Evolutionary conservation across 2,329 filamentous ascomycete genomes (phyloP).

Genomic region (Phoma herbarum): DNA sequence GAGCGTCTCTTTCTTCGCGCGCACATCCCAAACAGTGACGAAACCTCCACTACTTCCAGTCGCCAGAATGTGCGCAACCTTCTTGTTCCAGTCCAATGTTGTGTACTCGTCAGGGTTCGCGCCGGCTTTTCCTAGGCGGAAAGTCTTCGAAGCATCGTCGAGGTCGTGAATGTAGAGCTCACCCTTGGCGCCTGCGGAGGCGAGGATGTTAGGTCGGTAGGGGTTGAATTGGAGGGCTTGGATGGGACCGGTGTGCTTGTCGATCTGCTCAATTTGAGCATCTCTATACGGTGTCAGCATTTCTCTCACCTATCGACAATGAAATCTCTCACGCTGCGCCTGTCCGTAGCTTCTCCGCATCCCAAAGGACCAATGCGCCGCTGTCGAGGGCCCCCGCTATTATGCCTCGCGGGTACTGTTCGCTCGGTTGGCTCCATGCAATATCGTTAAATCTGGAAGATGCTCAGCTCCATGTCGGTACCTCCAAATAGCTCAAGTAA

Average conservation of each 20-base stretch:
- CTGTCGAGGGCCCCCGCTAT: conserved; percentile 96
- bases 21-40: conserved; percentile 98
- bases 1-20: conserved; percentile 96
- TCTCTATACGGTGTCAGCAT: conserved; percentile 60
- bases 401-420: conserved; percentile 81
- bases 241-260: conserved; percentile 90
- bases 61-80: conserved; percentile 94
- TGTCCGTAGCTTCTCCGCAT: conserved; percentile 74
- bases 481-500: background rate
- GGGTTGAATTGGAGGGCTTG: conserved; percentile 98
- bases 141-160: conserved; percentile 86
- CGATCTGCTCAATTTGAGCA: conserved; percentile 83
- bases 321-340: conserved; percentile 58
- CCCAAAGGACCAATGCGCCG: conserved; percentile 92
- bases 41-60: conserved; percentile 94
- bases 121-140: conserved; percentile 85
- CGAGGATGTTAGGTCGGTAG: conserved; percentile 86
- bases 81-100: conserved; percentile 97
- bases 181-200: conserved; percentile 91
- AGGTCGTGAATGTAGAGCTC: conserved; percentile 97
- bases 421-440: conserved; percentile 86
- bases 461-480: conserved; percentile 30
- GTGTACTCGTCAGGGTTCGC: conserved; percentile 95
- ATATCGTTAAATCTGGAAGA: conserved; percentile 87
- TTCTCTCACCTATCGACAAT: conserved; percentile 56